Evolutionary conservation across 176 grass and related monocot genomes (phyloP).

Genomic region (Triticum dicoccoides): DNA sequence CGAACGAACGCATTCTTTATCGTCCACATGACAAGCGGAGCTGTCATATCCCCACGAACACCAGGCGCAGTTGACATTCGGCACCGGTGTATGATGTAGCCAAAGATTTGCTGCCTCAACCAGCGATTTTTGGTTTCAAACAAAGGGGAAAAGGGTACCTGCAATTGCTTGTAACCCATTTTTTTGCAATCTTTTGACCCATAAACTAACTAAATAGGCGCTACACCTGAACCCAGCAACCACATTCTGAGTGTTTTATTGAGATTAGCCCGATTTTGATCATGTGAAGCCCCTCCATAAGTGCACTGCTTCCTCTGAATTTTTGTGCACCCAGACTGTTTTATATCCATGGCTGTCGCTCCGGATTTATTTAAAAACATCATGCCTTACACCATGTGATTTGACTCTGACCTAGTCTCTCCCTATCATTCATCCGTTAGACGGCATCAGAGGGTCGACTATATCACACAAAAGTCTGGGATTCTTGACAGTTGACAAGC

Average conservation of each 20-base stretch:
- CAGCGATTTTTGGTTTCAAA: not conserved
- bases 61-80: slow-evolving; percentile 27
- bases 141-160: not conserved
- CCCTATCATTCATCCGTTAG: no score
- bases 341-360: not conserved
- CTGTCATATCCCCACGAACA: not conserved
- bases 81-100: not conserved
- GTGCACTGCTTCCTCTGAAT: no score
- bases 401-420: not conserved
- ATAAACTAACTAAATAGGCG: no score
- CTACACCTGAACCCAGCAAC: not conserved
- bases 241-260: not conserved
- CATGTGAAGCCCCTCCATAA: no score
- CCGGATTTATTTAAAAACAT: not conserved
- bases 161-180: not conserved
- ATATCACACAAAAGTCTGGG: no score
- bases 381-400: not conserved
- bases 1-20: not conserved
- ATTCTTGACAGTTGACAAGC: no score
- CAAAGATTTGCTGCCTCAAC: not conserved
- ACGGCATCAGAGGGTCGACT: no score
- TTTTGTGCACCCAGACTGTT: not conserved
- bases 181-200: no score
- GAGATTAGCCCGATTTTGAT: not conserved
- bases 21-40: not conserved